These are phyloP conservation scores for Postia placenta DNA, from an alignment of 768 basidiomycete species.

Conservation along the genomic window DNA sequence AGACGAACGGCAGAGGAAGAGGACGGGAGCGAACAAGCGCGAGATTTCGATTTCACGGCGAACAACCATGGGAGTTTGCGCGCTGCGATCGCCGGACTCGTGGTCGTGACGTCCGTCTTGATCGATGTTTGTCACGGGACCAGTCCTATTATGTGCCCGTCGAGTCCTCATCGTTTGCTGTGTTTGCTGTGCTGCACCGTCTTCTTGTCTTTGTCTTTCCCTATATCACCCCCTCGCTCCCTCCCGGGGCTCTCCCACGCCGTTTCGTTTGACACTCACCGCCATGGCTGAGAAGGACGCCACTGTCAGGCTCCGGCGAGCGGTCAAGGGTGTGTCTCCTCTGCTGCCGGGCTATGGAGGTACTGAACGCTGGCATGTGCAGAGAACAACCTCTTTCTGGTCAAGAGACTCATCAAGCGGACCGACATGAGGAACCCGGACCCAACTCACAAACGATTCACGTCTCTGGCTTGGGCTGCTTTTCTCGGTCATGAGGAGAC, in stretches of 20 bases:
- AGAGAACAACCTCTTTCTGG: conserved; percentile 95
- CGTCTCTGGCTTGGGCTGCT: conserved; percentile 90
- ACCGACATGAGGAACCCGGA: conserved; percentile 93
- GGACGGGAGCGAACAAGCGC: not conserved
- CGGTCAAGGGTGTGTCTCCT: conserved; percentile 59
- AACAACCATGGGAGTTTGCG: too few relatives aligned
- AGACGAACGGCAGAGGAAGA: not conserved
- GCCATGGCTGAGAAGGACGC: conserved; percentile 82
- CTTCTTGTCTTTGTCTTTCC: conserved; percentile 10
- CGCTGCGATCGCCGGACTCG: not conserved
- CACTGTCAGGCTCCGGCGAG: conserved; percentile 65
- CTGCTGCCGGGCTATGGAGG: not conserved
- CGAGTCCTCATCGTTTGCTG: conserved; percentile 11
- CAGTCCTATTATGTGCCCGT: conserved; percentile 21
- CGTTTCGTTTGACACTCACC: conserved; percentile 18
- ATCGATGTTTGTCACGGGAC: conserved; percentile 13
- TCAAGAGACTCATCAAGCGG: conserved; percentile 79
- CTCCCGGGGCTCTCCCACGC: conserved; percentile 12
- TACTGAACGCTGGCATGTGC: conserved; percentile 4
- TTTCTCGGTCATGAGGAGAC: conserved; percentile 86
- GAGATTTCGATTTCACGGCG: not conserved
- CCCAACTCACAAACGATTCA: conserved; percentile 64
- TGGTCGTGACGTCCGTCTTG: conserved; percentile 2
- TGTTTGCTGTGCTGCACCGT: conserved; percentile 17
- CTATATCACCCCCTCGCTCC: conserved; percentile 11